Conservation (phyloP, 257 asterid genomes). For the Capsicum chinense region DNA sequence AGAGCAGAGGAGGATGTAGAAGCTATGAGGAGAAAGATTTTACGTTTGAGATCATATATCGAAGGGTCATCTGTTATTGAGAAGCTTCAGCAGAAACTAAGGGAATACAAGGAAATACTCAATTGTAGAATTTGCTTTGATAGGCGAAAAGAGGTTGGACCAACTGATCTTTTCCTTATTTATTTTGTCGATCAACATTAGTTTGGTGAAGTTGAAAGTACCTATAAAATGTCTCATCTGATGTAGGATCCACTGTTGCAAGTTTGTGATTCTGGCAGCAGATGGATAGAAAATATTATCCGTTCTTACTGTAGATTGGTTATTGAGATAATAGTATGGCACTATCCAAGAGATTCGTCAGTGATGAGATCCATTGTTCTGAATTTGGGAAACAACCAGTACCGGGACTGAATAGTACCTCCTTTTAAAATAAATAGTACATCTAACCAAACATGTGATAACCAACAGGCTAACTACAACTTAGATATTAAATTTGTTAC, state of each 20-base stretch:
- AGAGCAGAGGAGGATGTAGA: constrained; percentile 87
- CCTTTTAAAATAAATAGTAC: not conserved
- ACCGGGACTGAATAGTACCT: not conserved
- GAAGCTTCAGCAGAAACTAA: constrained; percentile 82
- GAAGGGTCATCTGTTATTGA: constrained; percentile 73
- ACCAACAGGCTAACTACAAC: constrained; percentile 11
- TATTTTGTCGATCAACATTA: constrained; percentile 22
- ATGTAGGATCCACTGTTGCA: constrained; percentile 22
- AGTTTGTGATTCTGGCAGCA: constrained; percentile 19
- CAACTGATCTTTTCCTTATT: not conserved
- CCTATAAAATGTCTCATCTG: not conserved
- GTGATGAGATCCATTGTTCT: constrained; percentile 23
- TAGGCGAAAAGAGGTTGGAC: constrained; percentile 85
- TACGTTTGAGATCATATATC: constrained; percentile 55
- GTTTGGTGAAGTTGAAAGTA: constrained; percentile 13
- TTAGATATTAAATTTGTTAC: not conserved
- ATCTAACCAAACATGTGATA: constrained; percentile 19
- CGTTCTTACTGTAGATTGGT: constrained; percentile 4
- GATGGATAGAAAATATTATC: not conserved
- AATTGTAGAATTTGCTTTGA: constrained; percentile 91
- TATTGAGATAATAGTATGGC: constrained; percentile 25
- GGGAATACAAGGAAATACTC: constrained; percentile 85
- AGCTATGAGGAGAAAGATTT: constrained; percentile 66
- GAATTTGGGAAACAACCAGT: not conserved
- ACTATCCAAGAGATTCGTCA: not conserved